These are phyloP conservation scores for Coprinopsis strossmayeri DNA, from an alignment of 768 basidiomycete species.

Conservation along the genomic window DNA sequence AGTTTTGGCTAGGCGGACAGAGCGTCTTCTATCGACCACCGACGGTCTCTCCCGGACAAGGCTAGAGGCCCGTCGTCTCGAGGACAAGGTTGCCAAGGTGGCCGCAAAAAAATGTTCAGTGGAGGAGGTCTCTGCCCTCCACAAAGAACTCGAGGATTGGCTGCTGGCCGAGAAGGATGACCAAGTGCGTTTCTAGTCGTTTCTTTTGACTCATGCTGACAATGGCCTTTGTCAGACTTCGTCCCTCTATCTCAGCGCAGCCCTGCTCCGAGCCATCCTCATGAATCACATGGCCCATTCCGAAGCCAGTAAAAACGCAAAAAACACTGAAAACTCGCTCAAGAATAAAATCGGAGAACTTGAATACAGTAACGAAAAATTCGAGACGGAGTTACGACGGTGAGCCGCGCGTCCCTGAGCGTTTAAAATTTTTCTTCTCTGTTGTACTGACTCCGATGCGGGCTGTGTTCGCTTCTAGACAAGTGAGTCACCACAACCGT, in stretches of 20 bases:
- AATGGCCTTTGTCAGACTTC: conserved; percentile 36
- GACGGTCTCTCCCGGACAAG: conserved; percentile 38
- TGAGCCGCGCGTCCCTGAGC: conserved; percentile 32
- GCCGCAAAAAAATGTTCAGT: conserved; percentile 84
- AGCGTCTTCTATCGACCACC: conserved; percentile 37
- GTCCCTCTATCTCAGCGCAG: conserved; percentile 69
- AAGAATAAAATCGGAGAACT: conserved; percentile 63
- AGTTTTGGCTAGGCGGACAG: conserved; percentile 40
- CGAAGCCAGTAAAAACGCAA: conserved; percentile 65
- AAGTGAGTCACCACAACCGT: conserved; percentile 40
- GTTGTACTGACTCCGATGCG: conserved; percentile 8
- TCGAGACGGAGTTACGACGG: conserved; percentile 70
- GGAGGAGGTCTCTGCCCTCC: conserved; percentile 73
- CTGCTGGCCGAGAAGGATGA: conserved; percentile 59
- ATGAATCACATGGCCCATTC: conserved; percentile 79
- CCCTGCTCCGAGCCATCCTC: conserved; percentile 75
- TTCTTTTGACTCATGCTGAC: conserved; percentile 13
- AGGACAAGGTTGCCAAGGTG: conserved; percentile 72
- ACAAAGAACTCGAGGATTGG: conserved; percentile 78
- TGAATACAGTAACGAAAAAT: conserved; percentile 47
- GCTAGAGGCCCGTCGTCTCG: conserved; percentile 58
- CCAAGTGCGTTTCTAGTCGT: conserved; percentile 44
- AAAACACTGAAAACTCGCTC: conserved; percentile 52
- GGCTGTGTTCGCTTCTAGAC: conserved; percentile 31
- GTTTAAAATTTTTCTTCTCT: conserved; percentile 10